Conservation (phyloP, 768 basidiomycete genomes). For the Naganishia onofrii region DNA sequence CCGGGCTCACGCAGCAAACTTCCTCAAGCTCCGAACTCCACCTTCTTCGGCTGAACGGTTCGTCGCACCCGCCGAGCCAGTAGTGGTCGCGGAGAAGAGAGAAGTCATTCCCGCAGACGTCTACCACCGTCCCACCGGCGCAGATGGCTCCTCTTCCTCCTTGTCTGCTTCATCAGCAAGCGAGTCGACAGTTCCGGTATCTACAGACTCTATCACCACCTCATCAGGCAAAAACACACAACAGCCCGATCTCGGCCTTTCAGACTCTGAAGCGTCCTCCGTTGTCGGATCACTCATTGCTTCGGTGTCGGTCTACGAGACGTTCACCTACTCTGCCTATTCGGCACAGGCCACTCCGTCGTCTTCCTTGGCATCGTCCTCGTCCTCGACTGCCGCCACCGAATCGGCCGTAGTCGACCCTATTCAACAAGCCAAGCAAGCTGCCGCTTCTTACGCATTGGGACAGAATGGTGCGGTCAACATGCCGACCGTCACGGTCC, state of each 20-base stretch:
- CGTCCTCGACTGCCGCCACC: background rate
- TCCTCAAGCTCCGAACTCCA: constrained; percentile 10
- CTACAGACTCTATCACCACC: constrained; percentile 12
- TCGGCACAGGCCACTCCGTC: constrained; percentile 9
- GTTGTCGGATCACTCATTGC: constrained; percentile 3
- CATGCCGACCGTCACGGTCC: constrained; percentile 49
- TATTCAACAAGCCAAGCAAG: constrained; percentile 34
- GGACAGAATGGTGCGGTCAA: constrained; percentile 34
- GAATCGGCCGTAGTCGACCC: constrained; percentile 23
- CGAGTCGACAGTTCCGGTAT: constrained; percentile 7
- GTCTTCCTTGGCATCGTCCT: background rate
- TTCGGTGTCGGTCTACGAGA: constrained; percentile 1
- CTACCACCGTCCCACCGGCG: constrained; percentile 2
- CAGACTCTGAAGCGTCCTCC: background rate
- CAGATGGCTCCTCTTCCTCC: constrained; percentile 1
- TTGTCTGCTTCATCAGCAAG: background rate
- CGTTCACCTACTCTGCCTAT: constrained; percentile 15
- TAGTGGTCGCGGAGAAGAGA: constrained; percentile 14
- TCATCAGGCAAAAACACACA: constrained; percentile 17
- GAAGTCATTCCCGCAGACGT: constrained; percentile 3
- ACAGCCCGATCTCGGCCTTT: constrained; percentile 1
- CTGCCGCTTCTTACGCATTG: constrained; percentile 37
- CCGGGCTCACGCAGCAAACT: background rate
- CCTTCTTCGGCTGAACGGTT: constrained; percentile 6
- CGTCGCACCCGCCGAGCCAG: background rate